Evolutionary conservation across 768 basidiomycete species (phyloP).

Genomic region (Polyporus arcularius): DNA sequence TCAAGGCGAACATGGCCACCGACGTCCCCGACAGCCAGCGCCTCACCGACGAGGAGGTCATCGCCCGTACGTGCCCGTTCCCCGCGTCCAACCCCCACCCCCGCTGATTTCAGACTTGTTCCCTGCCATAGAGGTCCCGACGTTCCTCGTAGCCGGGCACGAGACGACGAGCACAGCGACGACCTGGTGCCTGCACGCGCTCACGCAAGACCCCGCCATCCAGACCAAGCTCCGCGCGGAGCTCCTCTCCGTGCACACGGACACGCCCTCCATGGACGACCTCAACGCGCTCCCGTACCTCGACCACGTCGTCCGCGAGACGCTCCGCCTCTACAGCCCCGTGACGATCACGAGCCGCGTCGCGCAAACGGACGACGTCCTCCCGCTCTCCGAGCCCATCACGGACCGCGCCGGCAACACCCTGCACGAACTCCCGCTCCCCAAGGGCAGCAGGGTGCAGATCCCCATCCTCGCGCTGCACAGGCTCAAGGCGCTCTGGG

Average conservation of each 20-base stretch:
- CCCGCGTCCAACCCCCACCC: neutral
- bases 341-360: conserved; percentile 51
- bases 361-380: conserved; percentile 44
- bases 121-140: conserved; percentile 35
- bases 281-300: conserved; percentile 68
- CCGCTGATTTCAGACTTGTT: neutral
- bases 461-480: conserved; percentile 59
- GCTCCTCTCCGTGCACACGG: conserved; percentile 41
- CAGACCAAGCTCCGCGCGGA: conserved; percentile 44
- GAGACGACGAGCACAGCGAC: conserved; percentile 44
- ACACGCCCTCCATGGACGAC: conserved; percentile 63
- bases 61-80: conserved; percentile 45
- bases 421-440: conserved; percentile 23
- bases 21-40: conserved; percentile 54
- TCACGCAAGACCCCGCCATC: conserved; percentile 38
- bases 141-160: conserved; percentile 38
- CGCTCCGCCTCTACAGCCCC: conserved; percentile 56
- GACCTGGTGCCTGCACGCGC: conserved; percentile 39
- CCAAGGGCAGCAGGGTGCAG: conserved; percentile 34
- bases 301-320: conserved; percentile 65
- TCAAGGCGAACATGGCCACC: conserved; percentile 62
- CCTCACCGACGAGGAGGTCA: conserved; percentile 62
- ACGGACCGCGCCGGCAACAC: conserved; percentile 18
- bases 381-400: conserved; percentile 47
- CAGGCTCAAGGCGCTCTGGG: conserved; percentile 56